Evolutionary conservation across 164 flowering plant genomes (phyloP).

Genomic region (Houttuynia cordata): DNA sequence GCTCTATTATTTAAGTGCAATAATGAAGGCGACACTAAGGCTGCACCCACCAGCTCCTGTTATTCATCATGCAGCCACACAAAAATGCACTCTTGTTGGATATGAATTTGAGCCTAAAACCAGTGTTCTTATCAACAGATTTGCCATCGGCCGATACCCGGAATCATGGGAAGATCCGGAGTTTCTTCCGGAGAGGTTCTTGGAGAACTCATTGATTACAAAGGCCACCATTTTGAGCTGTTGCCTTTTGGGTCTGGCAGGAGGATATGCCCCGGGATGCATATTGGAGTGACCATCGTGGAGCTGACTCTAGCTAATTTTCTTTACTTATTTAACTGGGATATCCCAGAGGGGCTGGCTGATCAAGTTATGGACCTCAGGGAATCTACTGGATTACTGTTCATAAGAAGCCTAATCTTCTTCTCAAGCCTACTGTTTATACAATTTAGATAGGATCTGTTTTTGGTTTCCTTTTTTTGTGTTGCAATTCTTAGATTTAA

Average conservation of each 20-base stretch:
- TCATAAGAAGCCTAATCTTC: neutral
- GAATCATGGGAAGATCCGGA: constrained; percentile 22
- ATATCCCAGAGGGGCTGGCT: constrained; percentile 1
- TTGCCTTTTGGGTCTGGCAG: constrained; percentile 4
- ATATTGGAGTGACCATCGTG: neutral
- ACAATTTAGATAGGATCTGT: neutral
- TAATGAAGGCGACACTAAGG: constrained; percentile 18
- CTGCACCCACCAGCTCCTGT: constrained; percentile 33
- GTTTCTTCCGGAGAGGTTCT: constrained; percentile 27
- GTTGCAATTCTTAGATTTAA: no score
- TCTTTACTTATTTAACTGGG: constrained; percentile 1
- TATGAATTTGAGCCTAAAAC: constrained; percentile 23
- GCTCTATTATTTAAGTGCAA: neutral
- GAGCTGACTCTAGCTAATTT: constrained; percentile 2
- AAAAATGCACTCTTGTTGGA: constrained; percentile 11
- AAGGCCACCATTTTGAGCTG: constrained; percentile 18
- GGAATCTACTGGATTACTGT: neutral
- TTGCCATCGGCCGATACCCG: constrained; percentile 14
- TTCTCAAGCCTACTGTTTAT: neutral
- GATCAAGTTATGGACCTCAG: neutral
- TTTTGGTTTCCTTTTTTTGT: no score
- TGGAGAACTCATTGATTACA: constrained; percentile 11
- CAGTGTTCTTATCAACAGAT: constrained; percentile 17
- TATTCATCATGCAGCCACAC: constrained; percentile 18
- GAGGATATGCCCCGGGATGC: constrained; percentile 4